phyloP scores from a whole-genome alignment of 768 basidiomycete species.

The Lyophyllum semitale region DNA sequence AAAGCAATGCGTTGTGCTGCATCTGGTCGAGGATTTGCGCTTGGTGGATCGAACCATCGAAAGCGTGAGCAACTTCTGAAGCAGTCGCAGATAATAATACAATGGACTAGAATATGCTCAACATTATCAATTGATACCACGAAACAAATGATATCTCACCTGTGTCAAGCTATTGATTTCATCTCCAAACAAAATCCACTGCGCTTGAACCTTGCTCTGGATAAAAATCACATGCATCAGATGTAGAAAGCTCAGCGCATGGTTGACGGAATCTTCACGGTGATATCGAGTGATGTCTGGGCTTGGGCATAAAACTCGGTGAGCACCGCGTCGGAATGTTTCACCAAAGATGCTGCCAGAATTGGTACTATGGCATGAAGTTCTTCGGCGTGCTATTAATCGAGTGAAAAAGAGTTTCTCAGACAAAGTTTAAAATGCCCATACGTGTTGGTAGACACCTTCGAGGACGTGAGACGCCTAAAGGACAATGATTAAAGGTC shows the following conservation, averaged over 20 bases:
- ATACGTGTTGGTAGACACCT: constrained; percentile 9
- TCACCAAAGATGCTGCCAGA: not conserved
- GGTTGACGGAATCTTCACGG: constrained; percentile 1
- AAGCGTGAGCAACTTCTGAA: constrained; percentile 23
- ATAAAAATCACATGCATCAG: not conserved
- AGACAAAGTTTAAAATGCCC: not conserved
- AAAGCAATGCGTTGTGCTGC: constrained; percentile 37
- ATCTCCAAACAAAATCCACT: constrained; percentile 10
- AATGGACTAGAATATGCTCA: constrained; percentile 19
- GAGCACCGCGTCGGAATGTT: constrained; percentile 7
- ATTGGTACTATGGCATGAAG: constrained; percentile 1
- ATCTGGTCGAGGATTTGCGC: constrained; percentile 15
- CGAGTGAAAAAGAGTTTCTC: not conserved
- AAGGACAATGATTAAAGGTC: not conserved
- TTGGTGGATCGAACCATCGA: constrained; percentile 28
- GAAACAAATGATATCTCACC: not conserved
- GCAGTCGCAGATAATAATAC: constrained; percentile 21
- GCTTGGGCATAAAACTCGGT: constrained; percentile 5
- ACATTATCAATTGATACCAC: not conserved
- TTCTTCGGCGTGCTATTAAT: constrained; percentile 7
- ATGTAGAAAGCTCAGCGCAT: not conserved
- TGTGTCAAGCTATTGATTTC: constrained; percentile 14
- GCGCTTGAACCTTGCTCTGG: constrained; percentile 13
- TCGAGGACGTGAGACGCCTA: constrained; percentile 8
- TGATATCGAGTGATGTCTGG: constrained; percentile 13